Evolutionary conservation across 106 monocot species (phyloP).

Genomic region (Gastrodia elata): DNA sequence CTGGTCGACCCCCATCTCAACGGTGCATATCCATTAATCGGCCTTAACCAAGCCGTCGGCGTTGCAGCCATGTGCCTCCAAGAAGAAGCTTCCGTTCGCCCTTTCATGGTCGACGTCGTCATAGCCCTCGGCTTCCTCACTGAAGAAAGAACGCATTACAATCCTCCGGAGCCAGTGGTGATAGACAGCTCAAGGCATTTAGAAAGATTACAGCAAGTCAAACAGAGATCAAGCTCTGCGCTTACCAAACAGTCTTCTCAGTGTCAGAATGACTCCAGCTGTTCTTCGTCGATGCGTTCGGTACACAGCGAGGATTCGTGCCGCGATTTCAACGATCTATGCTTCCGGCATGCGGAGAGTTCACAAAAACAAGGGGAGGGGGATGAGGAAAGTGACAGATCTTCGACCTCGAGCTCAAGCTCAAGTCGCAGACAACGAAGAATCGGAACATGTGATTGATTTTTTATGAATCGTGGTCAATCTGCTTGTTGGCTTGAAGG

Average conservation of each 20-base stretch:
- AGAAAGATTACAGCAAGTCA: not conserved
- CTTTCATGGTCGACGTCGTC: slow-evolving; percentile 73
- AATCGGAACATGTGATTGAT: not conserved
- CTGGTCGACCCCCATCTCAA: slow-evolving; percentile 59
- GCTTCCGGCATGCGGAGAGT: not conserved
- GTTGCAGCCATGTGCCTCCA: slow-evolving; percentile 89
- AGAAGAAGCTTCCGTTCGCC: slow-evolving; percentile 75
- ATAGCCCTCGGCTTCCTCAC: slow-evolving; percentile 63
- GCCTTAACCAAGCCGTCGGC: slow-evolving; percentile 66
- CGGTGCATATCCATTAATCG: slow-evolving; percentile 37
- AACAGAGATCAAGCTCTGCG: not conserved
- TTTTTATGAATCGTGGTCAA: not conserved
- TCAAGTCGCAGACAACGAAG: not conserved
- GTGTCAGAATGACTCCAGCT: not conserved
- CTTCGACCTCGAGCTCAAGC: not conserved
- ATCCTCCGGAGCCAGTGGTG: not conserved
- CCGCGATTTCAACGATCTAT: not conserved
- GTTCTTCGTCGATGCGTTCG: slow-evolving; percentile 1
- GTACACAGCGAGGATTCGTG: not conserved
- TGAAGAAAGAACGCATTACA: not conserved
- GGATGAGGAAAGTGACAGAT: not conserved
- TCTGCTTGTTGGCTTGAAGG: no score
- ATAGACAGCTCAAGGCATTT: not conserved
- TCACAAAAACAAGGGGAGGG: not conserved
- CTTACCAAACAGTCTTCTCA: not conserved